Conservation (phyloP, 2,329 filamentous ascomycete genomes). For the Sclerotinia nivalis region DNA sequence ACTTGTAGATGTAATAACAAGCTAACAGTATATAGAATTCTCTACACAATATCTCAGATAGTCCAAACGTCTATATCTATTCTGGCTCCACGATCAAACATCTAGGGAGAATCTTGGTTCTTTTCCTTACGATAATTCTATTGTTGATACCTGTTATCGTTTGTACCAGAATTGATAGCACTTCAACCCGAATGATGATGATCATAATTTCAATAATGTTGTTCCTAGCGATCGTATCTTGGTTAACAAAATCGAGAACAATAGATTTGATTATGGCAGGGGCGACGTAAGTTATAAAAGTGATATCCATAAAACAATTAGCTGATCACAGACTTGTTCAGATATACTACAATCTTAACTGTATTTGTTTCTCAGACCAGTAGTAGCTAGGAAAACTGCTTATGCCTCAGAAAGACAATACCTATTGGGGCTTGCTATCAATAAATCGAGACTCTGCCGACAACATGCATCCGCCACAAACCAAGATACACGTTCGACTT, state of each 20-base stretch:
- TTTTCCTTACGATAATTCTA: not conserved
- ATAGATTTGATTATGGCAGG: constrained; percentile 18
- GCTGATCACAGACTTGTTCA: constrained; percentile 7
- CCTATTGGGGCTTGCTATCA: no score
- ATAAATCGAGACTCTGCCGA: no score
- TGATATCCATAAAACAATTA: not conserved
- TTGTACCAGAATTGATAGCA: not conserved
- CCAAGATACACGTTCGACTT: no score
- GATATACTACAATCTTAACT: constrained; percentile 13
- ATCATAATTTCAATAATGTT: constrained; percentile 15
- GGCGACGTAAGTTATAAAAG: constrained; percentile 6
- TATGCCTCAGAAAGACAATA: no score
- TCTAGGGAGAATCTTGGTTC: not conserved
- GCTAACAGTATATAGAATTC: constrained; percentile 4
- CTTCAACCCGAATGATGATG: constrained; percentile 5
- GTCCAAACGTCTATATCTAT: constrained; percentile 16
- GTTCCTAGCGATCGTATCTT: constrained; percentile 9
- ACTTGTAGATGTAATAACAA: not conserved
- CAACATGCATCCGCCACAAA: no score
- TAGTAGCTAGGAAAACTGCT: constrained; percentile 1
- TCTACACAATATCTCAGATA: constrained; percentile 11
- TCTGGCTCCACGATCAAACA: not conserved
- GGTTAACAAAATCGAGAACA: constrained; percentile 18
- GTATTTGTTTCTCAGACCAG: constrained; percentile 18
- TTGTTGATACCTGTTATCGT: not conserved